Conservation (phyloP, 371 early-diverging fungal genomes). For the Haplosporangium sp. region DNA sequence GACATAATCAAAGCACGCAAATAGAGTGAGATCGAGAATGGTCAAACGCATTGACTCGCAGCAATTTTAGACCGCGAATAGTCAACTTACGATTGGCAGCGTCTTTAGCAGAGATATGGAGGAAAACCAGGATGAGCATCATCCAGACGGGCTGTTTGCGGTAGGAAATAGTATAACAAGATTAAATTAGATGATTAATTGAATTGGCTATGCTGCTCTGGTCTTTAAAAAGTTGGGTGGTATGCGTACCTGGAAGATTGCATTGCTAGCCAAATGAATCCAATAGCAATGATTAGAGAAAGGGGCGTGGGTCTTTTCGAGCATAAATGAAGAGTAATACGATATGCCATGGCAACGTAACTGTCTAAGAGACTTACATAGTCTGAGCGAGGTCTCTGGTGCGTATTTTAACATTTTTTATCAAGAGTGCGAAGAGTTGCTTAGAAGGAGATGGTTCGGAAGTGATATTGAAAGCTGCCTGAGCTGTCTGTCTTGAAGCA, state of each 20-base stretch:
- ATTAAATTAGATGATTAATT: background rate
- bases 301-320: background rate
- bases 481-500: conserved; percentile 36
- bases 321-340: too few relatives aligned
- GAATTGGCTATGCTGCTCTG: background rate
- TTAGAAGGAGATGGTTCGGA: conserved; percentile 35
- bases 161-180: background rate
- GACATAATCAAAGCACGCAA: background rate
- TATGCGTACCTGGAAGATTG: conserved; percentile 37
- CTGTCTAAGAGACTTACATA: conserved; percentile 14
- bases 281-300: background rate
- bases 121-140: conserved; percentile 54
- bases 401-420: conserved; percentile 46
- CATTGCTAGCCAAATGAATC: conserved; percentile 27
- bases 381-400: conserved; percentile 49
- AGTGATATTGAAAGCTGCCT: conserved; percentile 39
- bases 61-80: background rate
- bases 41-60: background rate
- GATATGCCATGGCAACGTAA: too few relatives aligned
- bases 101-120: conserved; percentile 43
- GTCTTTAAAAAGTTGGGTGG: background rate
- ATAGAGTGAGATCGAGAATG: background rate
- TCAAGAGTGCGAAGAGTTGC: conserved; percentile 46
- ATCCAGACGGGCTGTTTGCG: conserved; percentile 43
- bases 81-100: conserved; percentile 25